Conservation (phyloP, 1,139 yeast genomes). For the Taphrina sp. region DNA sequence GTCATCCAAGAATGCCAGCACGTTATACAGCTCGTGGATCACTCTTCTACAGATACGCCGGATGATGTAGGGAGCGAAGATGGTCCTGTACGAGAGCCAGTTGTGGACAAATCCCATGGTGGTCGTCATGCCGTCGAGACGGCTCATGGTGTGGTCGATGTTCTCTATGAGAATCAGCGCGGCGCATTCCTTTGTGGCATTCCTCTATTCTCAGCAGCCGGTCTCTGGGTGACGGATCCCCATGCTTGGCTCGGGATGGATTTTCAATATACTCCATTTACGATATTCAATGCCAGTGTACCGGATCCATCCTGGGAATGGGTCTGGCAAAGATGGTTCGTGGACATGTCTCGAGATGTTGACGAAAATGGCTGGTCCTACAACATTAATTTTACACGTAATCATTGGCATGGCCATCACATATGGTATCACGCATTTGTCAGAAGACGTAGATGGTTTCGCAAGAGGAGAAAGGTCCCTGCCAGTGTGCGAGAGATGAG, state of each 20-base stretch:
- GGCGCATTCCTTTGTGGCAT: conserved; percentile 66
- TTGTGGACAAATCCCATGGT: not conserved
- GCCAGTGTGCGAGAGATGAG: not conserved
- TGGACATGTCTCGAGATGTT: conserved; percentile 66
- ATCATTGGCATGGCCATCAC: conserved; percentile 48
- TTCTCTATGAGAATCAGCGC: conserved; percentile 63
- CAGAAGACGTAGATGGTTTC: conserved; percentile 47
- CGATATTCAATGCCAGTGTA: conserved; percentile 53
- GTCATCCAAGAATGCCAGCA: conserved; percentile 2
- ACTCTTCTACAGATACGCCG: too few species aligned
- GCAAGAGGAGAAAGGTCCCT: conserved; percentile 41
- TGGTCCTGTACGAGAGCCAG: not conserved
- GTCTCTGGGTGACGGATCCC: conserved; percentile 52
- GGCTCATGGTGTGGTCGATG: conserved; percentile 41
- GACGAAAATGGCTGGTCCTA: conserved; percentile 82
- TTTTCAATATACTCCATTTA: conserved; percentile 43
- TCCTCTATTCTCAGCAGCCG: conserved; percentile 57
- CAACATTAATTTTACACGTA: conserved; percentile 47
- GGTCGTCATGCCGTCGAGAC: conserved; percentile 4
- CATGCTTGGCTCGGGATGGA: conserved; percentile 39
- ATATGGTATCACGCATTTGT: conserved; percentile 48
- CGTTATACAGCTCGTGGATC: conserved; percentile 1
- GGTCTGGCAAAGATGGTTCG: conserved; percentile 72
- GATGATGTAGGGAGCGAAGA: too few species aligned
- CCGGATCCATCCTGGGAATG: conserved; percentile 71